Evolutionary conservation across 2,329 filamentous ascomycete genomes (phyloP).

Genomic region (Colletotrichum gigasporum): DNA sequence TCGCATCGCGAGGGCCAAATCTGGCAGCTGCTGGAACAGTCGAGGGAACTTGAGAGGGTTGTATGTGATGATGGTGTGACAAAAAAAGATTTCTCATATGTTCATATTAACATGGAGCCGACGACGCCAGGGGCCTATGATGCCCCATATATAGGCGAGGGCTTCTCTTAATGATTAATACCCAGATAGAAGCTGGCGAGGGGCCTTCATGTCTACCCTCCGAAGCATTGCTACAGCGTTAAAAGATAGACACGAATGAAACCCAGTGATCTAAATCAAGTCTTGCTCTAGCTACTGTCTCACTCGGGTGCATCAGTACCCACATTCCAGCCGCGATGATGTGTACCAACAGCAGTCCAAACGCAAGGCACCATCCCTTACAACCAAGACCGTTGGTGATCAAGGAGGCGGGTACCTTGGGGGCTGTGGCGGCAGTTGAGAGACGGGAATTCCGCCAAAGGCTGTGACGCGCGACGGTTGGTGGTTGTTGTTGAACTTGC

Average conservation of each 20-base stretch:
- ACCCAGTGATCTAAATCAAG: too few relatives aligned
- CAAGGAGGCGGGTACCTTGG: too few relatives aligned
- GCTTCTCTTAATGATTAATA: background rate
- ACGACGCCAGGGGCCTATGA: background rate
- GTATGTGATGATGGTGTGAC: background rate
- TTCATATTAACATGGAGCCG: background rate
- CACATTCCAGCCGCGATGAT: background rate
- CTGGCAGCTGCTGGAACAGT: too few relatives aligned
- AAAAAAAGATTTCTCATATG: background rate
- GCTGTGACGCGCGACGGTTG: background rate
- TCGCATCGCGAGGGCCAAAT: too few relatives aligned
- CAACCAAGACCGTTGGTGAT: background rate
- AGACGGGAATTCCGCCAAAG: background rate
- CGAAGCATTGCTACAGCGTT: background rate
- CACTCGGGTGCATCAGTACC: background rate
- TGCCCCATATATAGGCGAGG: background rate
- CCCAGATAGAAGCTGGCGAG: background rate
- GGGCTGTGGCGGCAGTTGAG: conserved; percentile 1
- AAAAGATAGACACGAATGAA: conserved; percentile 16
- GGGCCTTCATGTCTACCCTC: background rate
- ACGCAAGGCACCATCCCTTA: too few relatives aligned
- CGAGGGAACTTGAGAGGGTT: too few relatives aligned
- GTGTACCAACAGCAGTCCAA: background rate
- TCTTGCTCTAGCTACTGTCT: too few relatives aligned
- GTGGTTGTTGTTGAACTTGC: background rate